These are phyloP conservation scores for Teunomyces tritomae DNA, from an alignment of 805 yeast species.

Conservation along the genomic window DNA sequence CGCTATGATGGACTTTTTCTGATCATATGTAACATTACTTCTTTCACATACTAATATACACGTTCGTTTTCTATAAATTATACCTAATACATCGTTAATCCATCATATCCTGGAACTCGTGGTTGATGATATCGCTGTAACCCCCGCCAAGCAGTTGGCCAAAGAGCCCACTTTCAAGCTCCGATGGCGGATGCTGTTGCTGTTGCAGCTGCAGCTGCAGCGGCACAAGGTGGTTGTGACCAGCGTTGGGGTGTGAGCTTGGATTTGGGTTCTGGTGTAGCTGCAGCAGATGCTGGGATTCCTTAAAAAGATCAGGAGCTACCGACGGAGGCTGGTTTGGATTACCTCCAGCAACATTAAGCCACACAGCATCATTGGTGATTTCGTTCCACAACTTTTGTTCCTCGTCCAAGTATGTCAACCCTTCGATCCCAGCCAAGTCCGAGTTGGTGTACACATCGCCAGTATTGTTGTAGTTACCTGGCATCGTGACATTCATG, in stretches of 20 bases:
- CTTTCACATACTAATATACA: slow-evolving; percentile 1
- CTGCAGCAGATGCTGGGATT: not conserved
- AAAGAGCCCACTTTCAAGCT: slow-evolving; percentile 1
- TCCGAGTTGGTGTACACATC: slow-evolving; percentile 37
- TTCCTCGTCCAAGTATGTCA: slow-evolving; percentile 41
- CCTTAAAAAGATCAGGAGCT: not conserved
- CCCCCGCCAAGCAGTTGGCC: slow-evolving; percentile 19
- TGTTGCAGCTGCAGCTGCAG: not conserved
- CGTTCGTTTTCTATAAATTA: slow-evolving; percentile 2
- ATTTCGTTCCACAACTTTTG: slow-evolving; percentile 73
- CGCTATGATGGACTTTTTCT: slow-evolving; percentile 27
- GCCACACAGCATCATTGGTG: slow-evolving; percentile 75
- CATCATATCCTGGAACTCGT: slow-evolving; percentile 30
- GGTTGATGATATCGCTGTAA: slow-evolving; percentile 38
- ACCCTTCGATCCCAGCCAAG: slow-evolving; percentile 42
- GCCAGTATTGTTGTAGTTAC: slow-evolving; percentile 11
- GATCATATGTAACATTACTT: slow-evolving; percentile 8
- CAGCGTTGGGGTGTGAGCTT: no score
- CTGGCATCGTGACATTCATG: slow-evolving; percentile 11
- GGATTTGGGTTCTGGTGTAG: not conserved
- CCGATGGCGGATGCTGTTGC: not conserved
- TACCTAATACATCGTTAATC: slow-evolving; percentile 3
- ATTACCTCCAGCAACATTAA: slow-evolving; percentile 33
- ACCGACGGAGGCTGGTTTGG: slow-evolving; percentile 18
- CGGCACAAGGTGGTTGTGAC: not conserved